Base-by-base conservation (phyloP, 2,329 filamentous ascomycete species). In the Penicillium sp. region DNA sequence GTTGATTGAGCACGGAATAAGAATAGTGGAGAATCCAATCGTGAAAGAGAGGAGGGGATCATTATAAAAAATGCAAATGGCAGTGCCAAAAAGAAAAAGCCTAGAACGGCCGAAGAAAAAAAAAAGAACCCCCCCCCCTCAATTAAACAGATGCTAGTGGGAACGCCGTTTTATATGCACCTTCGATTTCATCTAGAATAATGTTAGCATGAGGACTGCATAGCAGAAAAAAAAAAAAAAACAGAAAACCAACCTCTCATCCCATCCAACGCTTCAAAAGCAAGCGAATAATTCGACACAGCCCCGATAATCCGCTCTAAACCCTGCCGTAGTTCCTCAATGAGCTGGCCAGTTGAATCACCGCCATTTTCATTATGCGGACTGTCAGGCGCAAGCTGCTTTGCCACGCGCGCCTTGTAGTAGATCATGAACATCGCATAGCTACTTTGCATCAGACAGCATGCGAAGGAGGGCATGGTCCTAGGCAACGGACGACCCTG, bases 371-470 rank as follows among this genome's bases (percentile, higher is more conserved):
- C 67, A 55, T 56, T 64, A 10, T 63, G 62, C 12, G 62, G 61
- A 4, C 15, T n/a, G 12, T 69, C 69, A 1, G 66, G 65, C 1
- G 68, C 66, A 7, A 69, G 51, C 27, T 73, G 69, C 40, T 73
- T 75, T 47, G 70, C 67, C n/a, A 76, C 71, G 13, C 73, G 71
- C 10, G 73, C 71, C 57, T 77, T 78, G 62, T 77, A 77, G 54
- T 73, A 78, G 8, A 78, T 69, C 77, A 79, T 80, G 17, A 80
- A 65, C 69, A 79, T 71, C 6, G 77, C 76, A 57, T 80, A 80
- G 58, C 77, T 78, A 41, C 75, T 74, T 60, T 80, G 77, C 76
- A 79, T 78, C 8, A 78, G 69, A 58, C 78, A 80, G 65, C 77
- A 79, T 23, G 77, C 77, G 58, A 79, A 79, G 0, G 75, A 77